Conservation (phyloP, 768 basidiomycete species). For the Russula emetica region DNA sequence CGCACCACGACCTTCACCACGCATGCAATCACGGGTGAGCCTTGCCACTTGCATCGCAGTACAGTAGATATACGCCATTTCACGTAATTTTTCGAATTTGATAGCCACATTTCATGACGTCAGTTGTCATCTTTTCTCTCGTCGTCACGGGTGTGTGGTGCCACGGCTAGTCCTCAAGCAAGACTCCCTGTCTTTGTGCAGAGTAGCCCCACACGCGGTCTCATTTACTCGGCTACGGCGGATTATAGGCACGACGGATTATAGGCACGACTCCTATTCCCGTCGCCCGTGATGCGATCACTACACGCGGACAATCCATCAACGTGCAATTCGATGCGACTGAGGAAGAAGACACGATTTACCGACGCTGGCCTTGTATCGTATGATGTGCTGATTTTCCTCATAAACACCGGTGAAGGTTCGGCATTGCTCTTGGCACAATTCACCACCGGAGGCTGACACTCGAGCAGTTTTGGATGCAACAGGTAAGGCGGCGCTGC, state of each 20-base stretch:
- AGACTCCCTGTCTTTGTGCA: neutral
- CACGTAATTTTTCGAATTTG: constrained; percentile 10
- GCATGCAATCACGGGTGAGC: constrained; percentile 5
- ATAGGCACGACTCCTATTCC: constrained; percentile 50
- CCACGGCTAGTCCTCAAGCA: neutral
- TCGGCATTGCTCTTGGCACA: constrained; percentile 12
- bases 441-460: neutral
- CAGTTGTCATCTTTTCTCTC: neutral
- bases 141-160: neutral
- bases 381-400: constrained; percentile 46
- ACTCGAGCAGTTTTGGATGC: constrained; percentile 40
- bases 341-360: constrained; percentile 42
- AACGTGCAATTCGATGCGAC: constrained; percentile 42
- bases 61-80: constrained; percentile 12
- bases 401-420: constrained; percentile 46
- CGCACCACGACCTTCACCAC: neutral
- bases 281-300: constrained; percentile 43
- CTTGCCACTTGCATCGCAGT: neutral
- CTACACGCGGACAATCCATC: constrained; percentile 31
- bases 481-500: constrained; percentile 39
- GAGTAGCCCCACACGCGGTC: constrained; percentile 22
- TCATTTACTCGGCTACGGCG: constrained; percentile 41
- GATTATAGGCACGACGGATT: constrained; percentile 49
- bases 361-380: constrained; percentile 38
- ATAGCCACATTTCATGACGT: neutral